These are phyloP conservation scores for Sextonia rubra DNA, from an alignment of 164 flowering plant genomes.

Conservation along the genomic window DNA sequence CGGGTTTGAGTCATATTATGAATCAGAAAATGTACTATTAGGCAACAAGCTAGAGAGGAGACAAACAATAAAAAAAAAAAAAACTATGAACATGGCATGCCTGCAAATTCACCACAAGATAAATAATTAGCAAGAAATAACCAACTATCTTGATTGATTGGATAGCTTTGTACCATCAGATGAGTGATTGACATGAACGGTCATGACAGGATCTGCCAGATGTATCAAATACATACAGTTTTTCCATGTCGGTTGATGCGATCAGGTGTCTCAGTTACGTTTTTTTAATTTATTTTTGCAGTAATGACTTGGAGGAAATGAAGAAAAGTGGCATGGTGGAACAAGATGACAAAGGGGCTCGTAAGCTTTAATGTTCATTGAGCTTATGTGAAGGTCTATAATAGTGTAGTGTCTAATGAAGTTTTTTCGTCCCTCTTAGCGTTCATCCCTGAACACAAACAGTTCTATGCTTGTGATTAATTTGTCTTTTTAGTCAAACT, in stretches of 20 bases:
- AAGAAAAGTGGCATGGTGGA: conserved; percentile 65
- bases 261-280: too few relatives aligned
- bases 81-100: not conserved
- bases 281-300: conserved; percentile 30
- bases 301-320: conserved; percentile 91
- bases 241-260: not conserved
- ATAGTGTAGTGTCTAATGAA: not conserved
- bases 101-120: not conserved
- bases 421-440: not conserved
- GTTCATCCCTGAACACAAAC: not conserved
- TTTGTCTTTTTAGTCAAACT: not conserved
- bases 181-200: too few relatives aligned
- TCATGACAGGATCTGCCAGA: too few relatives aligned
- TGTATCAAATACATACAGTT: not conserved
- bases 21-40: too few relatives aligned
- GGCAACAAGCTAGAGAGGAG: too few relatives aligned
- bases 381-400: not conserved
- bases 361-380: not conserved
- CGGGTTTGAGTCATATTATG: too few relatives aligned
- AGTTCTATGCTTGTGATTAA: not conserved
- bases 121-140: not conserved
- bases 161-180: not conserved
- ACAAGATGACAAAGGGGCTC: conserved; percentile 32
- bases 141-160: not conserved
- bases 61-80: too few relatives aligned